Evolutionary conservation across 2,329 filamentous ascomycete species (phyloP).

Genomic region (Trichoderma sp.): DNA sequence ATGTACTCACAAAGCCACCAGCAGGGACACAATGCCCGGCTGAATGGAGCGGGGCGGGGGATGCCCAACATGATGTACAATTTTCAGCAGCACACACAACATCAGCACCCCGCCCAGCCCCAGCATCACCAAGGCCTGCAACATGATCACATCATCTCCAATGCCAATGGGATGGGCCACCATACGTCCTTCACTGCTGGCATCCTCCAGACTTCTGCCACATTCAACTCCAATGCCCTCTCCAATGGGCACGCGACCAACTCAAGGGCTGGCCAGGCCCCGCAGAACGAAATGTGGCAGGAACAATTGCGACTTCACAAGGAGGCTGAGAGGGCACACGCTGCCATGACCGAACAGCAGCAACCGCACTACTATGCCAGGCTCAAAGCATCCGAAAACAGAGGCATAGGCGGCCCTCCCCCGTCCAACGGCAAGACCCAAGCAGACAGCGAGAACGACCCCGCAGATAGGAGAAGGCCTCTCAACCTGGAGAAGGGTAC

Average conservation of each 20-base stretch:
- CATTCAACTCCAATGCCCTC: slow-evolving; percentile 58
- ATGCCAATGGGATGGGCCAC: slow-evolving; percentile 57
- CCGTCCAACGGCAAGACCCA: slow-evolving; percentile 53
- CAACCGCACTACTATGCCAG: slow-evolving; percentile 73
- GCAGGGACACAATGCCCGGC: slow-evolving; percentile 73
- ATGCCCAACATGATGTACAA: slow-evolving; percentile 70
- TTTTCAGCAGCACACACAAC: slow-evolving; percentile 64
- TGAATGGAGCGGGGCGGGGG: slow-evolving; percentile 64
- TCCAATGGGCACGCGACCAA: slow-evolving; percentile 61
- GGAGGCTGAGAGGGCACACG: slow-evolving; percentile 72
- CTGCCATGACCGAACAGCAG: slow-evolving; percentile 69
- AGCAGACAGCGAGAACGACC: slow-evolving; percentile 57
- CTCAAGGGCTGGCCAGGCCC: slow-evolving; percentile 54
- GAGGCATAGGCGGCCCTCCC: slow-evolving; percentile 63
- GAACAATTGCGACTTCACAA: slow-evolving; percentile 83
- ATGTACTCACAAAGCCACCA: slow-evolving; percentile 78
- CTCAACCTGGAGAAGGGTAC: slow-evolving; percentile 68
- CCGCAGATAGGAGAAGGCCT: slow-evolving; percentile 61
- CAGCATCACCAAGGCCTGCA: slow-evolving; percentile 66
- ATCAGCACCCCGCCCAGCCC: slow-evolving; percentile 66
- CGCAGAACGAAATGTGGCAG: slow-evolving; percentile 76
- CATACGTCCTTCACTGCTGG: slow-evolving; percentile 43
- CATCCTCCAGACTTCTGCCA: slow-evolving; percentile 65
- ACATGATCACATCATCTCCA: slow-evolving; percentile 60
- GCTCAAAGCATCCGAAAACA: slow-evolving; percentile 70